Percentiles rank a stretch among this genome's conserved stretches.
These are phyloP conservation scores for Diplodia intermedia DNA, from an alignment of 2,329 filamentous ascomycete genomes.

Conservation along the genomic window DNA sequence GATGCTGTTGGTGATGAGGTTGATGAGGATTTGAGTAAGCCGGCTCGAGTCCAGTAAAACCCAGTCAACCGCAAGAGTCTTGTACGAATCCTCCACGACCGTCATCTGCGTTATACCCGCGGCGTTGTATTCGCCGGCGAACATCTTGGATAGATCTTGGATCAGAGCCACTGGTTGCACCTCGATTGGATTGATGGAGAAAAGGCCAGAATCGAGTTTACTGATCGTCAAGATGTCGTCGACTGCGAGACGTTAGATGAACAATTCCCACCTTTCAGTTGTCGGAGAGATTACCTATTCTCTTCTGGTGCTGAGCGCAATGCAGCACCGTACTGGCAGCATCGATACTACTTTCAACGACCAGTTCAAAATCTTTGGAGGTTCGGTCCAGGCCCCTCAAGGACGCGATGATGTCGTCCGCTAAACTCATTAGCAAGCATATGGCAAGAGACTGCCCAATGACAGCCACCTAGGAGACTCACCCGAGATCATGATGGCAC, in stretches of 20 bases:
- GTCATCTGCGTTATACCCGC: slow-evolving; percentile 34
- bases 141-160: slow-evolving; percentile 38
- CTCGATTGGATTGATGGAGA: slow-evolving; percentile 38
- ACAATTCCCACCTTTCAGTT: background rate
- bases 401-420: slow-evolving; percentile 30
- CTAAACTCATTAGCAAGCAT: slow-evolving; percentile 8
- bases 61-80: slow-evolving; percentile 34
- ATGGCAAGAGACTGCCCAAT: background rate
- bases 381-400: slow-evolving; percentile 1
- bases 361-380: slow-evolving; percentile 2
- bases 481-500: slow-evolving; percentile 32
- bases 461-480: slow-evolving; percentile 13
- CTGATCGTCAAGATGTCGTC: slow-evolving; percentile 34
- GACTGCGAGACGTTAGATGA: slow-evolving; percentile 10
- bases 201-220: slow-evolving; percentile 38
- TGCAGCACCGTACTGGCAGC: slow-evolving; percentile 41
- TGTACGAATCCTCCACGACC: slow-evolving; percentile 33
- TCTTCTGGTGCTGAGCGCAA: slow-evolving; percentile 47
- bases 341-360: slow-evolving; percentile 34
- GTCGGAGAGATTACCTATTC: slow-evolving; percentile 35
- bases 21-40: slow-evolving; percentile 40
- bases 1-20: slow-evolving; percentile 44
- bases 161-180: slow-evolving; percentile 36
- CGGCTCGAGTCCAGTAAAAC: slow-evolving; percentile 35
- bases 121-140: slow-evolving; percentile 38